Base-by-base conservation (phyloP, 129 eudicot genomes). In the Glebionis coronaria region DNA sequence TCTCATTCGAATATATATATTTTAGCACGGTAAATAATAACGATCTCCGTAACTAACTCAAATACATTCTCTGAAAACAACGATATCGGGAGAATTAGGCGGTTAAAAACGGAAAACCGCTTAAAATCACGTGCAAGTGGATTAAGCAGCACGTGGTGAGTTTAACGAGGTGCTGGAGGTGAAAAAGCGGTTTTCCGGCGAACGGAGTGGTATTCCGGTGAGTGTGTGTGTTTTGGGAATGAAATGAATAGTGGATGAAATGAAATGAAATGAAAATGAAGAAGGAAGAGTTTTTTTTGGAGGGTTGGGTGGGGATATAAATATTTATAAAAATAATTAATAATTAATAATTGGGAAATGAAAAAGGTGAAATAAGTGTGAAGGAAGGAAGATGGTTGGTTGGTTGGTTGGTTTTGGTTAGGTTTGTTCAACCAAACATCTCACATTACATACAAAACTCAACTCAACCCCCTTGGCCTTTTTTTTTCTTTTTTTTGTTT, bases 381-480 rank as follows among this genome's bases (percentile, higher is more conserved):
- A 84, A 76, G 80, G 82, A 80, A 87, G 42, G 42, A 35, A 68
- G 94, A 86, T 81, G 83, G 97, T 86, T 89, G 69, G 94, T 85
- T 81, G 83, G n/a, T n/a, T n/a, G n/a, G n/a, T n/a, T n/a, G n/a
- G n/a, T n/a, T n/a, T n/a, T n/a, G n/a, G 97, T 86, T 90, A 79
- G 82, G 90, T 83, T 90, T 68, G 90, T 90, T 86, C 84, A 83
- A 86, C 97, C 88, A 89, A 85, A 76, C 84, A n/a, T n/a, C n/a
- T n/a, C n/a, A n/a, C n/a, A n/a, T n/a, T n/a, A n/a, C n/a, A n/a
- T n/a, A n/a, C n/a, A n/a, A n/a, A n/a, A n/a, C n/a, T n/a, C n/a
- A n/a, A n/a, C n/a, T n/a, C n/a, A n/a, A n/a, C n/a, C n/a, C n/a
- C n/a, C n/a, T n/a, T n/a, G n/a, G n/a, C n/a, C n/a, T n/a, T n/a